phyloP scores from a whole-genome alignment of 108 stramenopile genomes.

The Hondaea fermentalgiana region DNA sequence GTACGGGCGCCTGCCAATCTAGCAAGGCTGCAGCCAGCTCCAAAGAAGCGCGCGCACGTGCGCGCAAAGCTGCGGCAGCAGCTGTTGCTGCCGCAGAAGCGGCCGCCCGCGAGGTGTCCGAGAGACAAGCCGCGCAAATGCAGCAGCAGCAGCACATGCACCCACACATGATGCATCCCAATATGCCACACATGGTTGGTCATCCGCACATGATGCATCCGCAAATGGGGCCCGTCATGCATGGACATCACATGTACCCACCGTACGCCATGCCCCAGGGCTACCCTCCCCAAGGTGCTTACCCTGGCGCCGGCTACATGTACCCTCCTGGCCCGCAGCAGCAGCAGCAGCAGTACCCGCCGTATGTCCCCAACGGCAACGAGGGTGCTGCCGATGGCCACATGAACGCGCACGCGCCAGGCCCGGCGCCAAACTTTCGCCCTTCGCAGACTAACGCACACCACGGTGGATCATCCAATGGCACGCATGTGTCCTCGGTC shows the following conservation, averaged over 20 bases:
- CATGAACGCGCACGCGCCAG: too few species aligned
- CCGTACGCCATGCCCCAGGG: background rate
- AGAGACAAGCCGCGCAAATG: background rate
- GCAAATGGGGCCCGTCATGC: background rate
- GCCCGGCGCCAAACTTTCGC: background rate
- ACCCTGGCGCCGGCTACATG: background rate
- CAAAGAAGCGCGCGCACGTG: background rate
- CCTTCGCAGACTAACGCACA: background rate
- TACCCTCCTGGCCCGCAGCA: background rate
- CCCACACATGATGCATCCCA: background rate
- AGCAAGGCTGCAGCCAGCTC: slow-evolving; percentile 12
- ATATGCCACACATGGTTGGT: background rate
- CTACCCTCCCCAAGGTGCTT: background rate
- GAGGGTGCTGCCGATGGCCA: background rate
- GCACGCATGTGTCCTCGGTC: background rate
- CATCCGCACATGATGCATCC: background rate
- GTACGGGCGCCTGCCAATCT: background rate
- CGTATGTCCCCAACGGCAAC: background rate
- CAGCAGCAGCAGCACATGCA: background rate
- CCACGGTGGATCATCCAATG: background rate
- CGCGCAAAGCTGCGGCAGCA: background rate
- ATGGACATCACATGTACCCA: background rate
- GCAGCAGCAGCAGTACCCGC: background rate
- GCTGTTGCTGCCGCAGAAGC: slow-evolving; percentile 3
- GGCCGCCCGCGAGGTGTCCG: background rate